Percentiles rank a stretch among this genome's conserved stretches.
Evolutionary conservation across 2,329 filamentous ascomycete species (phyloP).

Genomic region (Aspergillus awamori): DNA sequence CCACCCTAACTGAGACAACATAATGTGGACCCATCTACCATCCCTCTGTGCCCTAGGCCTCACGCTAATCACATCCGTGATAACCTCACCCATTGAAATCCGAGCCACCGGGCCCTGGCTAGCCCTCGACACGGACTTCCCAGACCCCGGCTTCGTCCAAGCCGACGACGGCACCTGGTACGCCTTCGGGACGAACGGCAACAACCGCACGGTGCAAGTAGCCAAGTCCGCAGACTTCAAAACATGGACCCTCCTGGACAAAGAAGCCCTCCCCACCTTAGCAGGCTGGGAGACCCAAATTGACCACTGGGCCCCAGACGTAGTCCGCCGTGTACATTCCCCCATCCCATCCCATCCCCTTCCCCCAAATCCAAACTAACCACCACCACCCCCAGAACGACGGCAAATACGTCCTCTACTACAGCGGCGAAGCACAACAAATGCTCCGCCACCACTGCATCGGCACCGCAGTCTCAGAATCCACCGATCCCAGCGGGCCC

Average conservation of each 20-base stretch:
- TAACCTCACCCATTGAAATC: background rate
- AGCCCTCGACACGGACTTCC: slow-evolving; percentile 12
- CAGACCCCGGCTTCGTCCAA: slow-evolving; percentile 14
- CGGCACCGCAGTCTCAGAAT: slow-evolving; percentile 56
- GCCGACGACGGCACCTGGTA: slow-evolving; percentile 35
- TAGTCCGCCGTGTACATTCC: slow-evolving; percentile 49
- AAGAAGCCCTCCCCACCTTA: slow-evolving; percentile 55
- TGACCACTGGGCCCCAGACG: slow-evolving; percentile 66
- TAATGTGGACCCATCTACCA: background rate
- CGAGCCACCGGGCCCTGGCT: slow-evolving; percentile 6
- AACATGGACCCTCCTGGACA: slow-evolving; percentile 50
- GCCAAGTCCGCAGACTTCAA: slow-evolving; percentile 53
- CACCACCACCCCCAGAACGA: slow-evolving; percentile 30
- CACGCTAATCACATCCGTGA: background rate
- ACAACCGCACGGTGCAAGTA: slow-evolving; percentile 55
- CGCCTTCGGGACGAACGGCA: slow-evolving; percentile 57
- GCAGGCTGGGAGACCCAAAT: slow-evolving; percentile 58
- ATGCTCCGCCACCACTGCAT: slow-evolving; percentile 57
- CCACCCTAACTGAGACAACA: background rate
- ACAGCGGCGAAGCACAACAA: slow-evolving; percentile 52
- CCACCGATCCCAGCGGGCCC: slow-evolving; percentile 51
- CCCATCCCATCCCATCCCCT: background rate
- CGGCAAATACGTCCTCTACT: slow-evolving; percentile 65
- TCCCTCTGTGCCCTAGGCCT: background rate
- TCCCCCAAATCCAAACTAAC: slow-evolving; percentile 5